Evolutionary conservation across 805 yeast species (phyloP).

Genomic region (Candida ponderosae): DNA sequence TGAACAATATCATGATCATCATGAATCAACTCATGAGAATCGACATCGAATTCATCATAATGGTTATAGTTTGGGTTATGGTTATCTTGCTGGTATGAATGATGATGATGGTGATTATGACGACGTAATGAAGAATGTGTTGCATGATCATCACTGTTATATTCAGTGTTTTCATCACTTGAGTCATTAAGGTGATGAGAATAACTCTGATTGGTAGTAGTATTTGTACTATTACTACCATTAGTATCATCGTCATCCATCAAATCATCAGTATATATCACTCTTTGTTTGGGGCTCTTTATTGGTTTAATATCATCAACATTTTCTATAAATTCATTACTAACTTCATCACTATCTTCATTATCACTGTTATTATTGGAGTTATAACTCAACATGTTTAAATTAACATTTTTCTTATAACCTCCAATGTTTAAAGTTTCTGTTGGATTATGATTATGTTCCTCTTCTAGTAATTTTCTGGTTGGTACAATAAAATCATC

Average conservation of each 20-base stretch:
- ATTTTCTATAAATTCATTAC: slow-evolving; percentile 16
- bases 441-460: slow-evolving; percentile 5
- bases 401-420: not conserved
- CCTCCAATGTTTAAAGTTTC: not conserved
- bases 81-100: slow-evolving; percentile 3
- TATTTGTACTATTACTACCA: slow-evolving; percentile 2
- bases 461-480: slow-evolving; percentile 27
- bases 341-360: slow-evolving; percentile 8
- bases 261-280: slow-evolving; percentile 10
- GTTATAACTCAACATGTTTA: not conserved
- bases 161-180: slow-evolving; percentile 12
- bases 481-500: slow-evolving; percentile 58
- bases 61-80: slow-evolving; percentile 1
- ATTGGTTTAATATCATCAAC: slow-evolving; percentile 9
- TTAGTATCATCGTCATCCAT: slow-evolving; percentile 5
- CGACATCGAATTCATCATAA: slow-evolving; percentile 2
- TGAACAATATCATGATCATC: slow-evolving; percentile 77
- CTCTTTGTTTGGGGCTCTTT: slow-evolving; percentile 7
- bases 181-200: no score
- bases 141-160: slow-evolving; percentile 5
- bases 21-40: slow-evolving; percentile 31
- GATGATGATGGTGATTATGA: not conserved
- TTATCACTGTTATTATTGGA: slow-evolving; percentile 1
- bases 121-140: no score
- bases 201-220: not conserved